Evolutionary conservation across 805 yeast species (phyloP).

Genomic region (Yamadazyma sp.): DNA sequence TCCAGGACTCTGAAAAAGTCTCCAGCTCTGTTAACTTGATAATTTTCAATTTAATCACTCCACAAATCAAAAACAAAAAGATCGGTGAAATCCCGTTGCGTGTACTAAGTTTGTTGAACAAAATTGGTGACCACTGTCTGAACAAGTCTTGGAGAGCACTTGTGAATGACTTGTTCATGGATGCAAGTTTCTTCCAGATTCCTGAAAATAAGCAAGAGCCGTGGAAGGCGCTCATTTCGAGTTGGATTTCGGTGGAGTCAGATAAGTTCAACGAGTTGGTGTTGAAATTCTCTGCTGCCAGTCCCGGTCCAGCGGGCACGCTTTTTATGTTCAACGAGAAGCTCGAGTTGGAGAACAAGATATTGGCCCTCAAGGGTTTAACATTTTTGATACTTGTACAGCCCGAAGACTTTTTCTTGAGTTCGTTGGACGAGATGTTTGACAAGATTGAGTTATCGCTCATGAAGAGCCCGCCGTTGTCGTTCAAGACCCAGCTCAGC

Average conservation of each 20-base stretch:
- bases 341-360: constrained; percentile 56
- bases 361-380: constrained; percentile 57
- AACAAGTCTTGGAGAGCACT: constrained; percentile 62
- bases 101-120: constrained; percentile 46
- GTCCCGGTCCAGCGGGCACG: constrained; percentile 30
- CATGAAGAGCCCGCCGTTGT: constrained; percentile 26
- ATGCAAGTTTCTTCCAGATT: constrained; percentile 52
- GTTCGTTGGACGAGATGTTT: constrained; percentile 48
- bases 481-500: constrained; percentile 45
- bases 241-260: constrained; percentile 66
- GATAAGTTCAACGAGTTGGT: constrained; percentile 45
- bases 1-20: constrained; percentile 60
- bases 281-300: constrained; percentile 5
- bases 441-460: constrained; percentile 35
- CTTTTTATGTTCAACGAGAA: constrained; percentile 71
- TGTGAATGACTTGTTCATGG: constrained; percentile 65
- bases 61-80: constrained; percentile 49
- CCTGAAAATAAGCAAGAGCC: constrained; percentile 19
- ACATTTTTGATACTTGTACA: constrained; percentile 62
- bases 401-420: constrained; percentile 56
- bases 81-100: constrained; percentile 37
- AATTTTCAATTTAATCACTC: constrained; percentile 51
- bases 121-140: constrained; percentile 33
- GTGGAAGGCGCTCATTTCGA: constrained; percentile 57
- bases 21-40: constrained; percentile 37